A percentile compares a stretch with the other conserved stretches of the same genome.
phyloP scores from a whole-genome alignment of 225 moss, liverwort and hornwort genomes.

The Anthoceros angustus region DNA sequence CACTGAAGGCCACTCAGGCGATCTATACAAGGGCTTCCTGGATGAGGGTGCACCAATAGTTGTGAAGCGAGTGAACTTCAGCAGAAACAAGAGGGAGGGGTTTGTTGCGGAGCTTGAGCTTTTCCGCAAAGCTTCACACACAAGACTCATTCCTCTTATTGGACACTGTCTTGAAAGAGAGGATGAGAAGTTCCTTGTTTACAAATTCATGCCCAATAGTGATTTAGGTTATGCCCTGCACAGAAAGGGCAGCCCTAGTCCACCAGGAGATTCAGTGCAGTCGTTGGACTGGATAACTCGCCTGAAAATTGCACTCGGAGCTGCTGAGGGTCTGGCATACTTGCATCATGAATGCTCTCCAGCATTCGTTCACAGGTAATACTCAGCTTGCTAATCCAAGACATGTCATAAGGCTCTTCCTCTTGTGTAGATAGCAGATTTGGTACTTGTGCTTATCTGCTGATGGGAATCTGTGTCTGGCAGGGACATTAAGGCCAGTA shows the following conservation, averaged over 20 bases:
- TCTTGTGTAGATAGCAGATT: neutral
- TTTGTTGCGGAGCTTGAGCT: slow-evolving; percentile 74
- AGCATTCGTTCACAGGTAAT: slow-evolving; percentile 78
- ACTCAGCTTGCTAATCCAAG: neutral
- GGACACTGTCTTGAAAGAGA: slow-evolving; percentile 82
- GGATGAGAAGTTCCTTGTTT: slow-evolving; percentile 76
- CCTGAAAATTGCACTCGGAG: slow-evolving; percentile 84
- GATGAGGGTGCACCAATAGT: slow-evolving; percentile 44
- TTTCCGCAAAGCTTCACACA: slow-evolving; percentile 51
- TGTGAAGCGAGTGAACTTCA: slow-evolving; percentile 69
- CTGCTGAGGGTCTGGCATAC: slow-evolving; percentile 68
- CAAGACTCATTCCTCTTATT: slow-evolving; percentile 51
- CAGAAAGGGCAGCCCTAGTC: slow-evolving; percentile 48
- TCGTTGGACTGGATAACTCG: slow-evolving; percentile 96
- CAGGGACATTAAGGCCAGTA: slow-evolving; percentile 59
- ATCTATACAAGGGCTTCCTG: slow-evolving; percentile 64
- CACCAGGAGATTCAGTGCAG: slow-evolving; percentile 66
- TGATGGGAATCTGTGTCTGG: slow-evolving; percentile 1
- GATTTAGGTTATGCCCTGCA: slow-evolving; percentile 78
- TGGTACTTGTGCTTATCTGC: neutral
- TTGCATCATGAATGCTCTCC: slow-evolving; percentile 79
- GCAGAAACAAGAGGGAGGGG: slow-evolving; percentile 48
- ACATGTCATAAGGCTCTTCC: neutral
- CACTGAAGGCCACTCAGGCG: slow-evolving; percentile 67
- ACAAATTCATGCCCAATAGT: slow-evolving; percentile 65